Evolutionary conservation across 257 asterid species (phyloP).

Genomic region (Rubia yunnanensis): DNA sequence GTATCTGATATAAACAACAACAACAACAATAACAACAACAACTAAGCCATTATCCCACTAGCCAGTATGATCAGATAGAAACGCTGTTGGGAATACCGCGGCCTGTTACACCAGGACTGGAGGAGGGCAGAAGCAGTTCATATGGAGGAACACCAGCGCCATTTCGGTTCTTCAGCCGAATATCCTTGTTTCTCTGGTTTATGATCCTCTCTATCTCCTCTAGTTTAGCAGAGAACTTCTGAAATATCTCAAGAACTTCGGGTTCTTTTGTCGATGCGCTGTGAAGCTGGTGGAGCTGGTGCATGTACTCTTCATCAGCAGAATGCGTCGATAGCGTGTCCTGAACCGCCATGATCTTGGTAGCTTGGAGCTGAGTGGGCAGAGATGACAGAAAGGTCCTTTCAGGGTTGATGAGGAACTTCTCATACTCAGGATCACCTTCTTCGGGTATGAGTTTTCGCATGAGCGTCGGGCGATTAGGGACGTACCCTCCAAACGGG

Average conservation of each 20-base stretch:
- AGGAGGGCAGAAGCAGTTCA: conserved; percentile 67
- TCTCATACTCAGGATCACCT: conserved; percentile 47
- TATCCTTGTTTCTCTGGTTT: conserved; percentile 47
- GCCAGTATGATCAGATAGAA: too few species aligned
- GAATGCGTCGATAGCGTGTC: conserved; percentile 87
- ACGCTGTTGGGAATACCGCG: conserved; percentile 87
- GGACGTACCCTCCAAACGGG: conserved; percentile 84
- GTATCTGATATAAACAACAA: conserved; percentile 59
- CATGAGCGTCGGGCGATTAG: conserved; percentile 84
- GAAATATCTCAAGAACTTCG: conserved; percentile 47
- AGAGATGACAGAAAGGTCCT: conserved; percentile 67
- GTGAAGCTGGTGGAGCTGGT: conserved; percentile 62
- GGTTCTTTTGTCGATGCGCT: conserved; percentile 47
- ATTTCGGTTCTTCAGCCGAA: conserved; percentile 43
- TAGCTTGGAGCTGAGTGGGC: conserved; percentile 90
- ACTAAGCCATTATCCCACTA: too few species aligned
- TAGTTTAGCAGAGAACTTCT: conserved; percentile 41
- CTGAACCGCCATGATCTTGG: conserved; percentile 92
- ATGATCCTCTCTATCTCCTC: conserved; percentile 63
- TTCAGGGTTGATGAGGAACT: conserved; percentile 58
- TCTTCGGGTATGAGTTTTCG: conserved; percentile 52
- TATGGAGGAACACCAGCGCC: conserved; percentile 97
- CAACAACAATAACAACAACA: too few species aligned
- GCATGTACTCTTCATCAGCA: conserved; percentile 70
- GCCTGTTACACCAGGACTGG: conserved; percentile 72